These are phyloP conservation scores for Ormosia semicastrata DNA, from an alignment of 306 rosid genomes.

Conservation along the genomic window DNA sequence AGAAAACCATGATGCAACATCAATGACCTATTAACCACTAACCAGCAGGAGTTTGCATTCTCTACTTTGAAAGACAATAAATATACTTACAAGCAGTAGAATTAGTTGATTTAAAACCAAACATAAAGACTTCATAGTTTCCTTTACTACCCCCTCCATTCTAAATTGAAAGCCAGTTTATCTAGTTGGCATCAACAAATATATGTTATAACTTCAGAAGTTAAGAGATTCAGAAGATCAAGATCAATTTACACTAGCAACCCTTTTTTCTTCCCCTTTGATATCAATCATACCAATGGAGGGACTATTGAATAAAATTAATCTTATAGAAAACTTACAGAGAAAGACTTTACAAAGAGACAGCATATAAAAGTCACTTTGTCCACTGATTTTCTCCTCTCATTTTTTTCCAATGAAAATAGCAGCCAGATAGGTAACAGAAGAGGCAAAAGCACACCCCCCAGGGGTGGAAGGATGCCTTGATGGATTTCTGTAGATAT, in stretches of 20 bases:
- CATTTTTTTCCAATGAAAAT: background rate
- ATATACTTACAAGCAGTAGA: background rate
- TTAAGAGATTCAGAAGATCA: background rate
- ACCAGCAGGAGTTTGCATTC: background rate
- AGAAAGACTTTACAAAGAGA: background rate
- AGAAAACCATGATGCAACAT: background rate
- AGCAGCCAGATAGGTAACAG: background rate
- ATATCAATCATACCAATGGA: background rate
- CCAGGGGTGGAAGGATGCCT: background rate
- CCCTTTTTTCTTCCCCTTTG: background rate
- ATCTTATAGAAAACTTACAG: background rate
- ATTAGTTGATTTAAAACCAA: background rate
- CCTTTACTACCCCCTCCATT: background rate
- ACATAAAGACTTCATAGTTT: background rate
- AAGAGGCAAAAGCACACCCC: background rate
- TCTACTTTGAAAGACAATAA: background rate
- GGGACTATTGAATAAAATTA: background rate
- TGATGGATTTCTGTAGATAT: background rate
- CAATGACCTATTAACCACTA: background rate
- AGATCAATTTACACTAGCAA: background rate
- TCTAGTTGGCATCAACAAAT: background rate
- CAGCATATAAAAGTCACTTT: background rate
- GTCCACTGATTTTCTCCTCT: background rate
- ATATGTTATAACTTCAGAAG: background rate
- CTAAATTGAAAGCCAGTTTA: background rate